phyloP scores from a whole-genome alignment of 2,329 filamentous ascomycete genomes.

The Acephala macrosclerotiorum region DNA sequence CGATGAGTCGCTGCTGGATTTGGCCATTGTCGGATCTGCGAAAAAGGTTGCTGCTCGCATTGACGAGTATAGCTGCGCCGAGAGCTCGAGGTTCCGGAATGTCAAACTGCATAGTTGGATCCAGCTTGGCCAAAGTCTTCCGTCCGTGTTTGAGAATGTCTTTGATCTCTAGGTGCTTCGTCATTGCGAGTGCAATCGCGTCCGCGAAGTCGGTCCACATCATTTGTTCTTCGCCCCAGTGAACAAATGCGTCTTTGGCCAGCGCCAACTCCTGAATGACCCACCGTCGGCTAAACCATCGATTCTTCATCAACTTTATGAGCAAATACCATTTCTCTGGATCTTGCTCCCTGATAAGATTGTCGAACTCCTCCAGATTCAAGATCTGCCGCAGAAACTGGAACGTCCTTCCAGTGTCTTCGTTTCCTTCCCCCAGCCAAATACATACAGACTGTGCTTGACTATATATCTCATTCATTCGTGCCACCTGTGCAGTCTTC shows the following conservation, averaged over 20 bases:
- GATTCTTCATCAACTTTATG: conserved; percentile 11
- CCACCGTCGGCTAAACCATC: conserved; percentile 50
- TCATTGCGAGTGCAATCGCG: conserved; percentile 29
- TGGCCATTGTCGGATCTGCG: conserved; percentile 21
- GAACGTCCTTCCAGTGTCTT: background rate
- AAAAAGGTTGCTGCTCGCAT: conserved; percentile 29
- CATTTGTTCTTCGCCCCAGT: conserved; percentile 46
- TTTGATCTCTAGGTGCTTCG: background rate
- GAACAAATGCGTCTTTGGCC: conserved; percentile 43
- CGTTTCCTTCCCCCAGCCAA: conserved; percentile 20
- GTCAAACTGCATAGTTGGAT: too few species aligned
- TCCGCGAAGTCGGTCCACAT: conserved; percentile 47
- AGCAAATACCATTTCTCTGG: conserved; percentile 36
- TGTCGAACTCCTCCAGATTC: conserved; percentile 8
- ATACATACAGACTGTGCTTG: conserved; percentile 21
- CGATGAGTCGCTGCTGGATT: conserved; percentile 24
- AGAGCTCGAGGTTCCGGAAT: background rate
- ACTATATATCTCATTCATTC: conserved; percentile 26
- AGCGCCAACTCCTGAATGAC: conserved; percentile 52
- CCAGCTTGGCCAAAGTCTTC: background rate
- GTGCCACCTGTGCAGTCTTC: conserved; percentile 21
- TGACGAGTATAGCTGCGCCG: conserved; percentile 31
- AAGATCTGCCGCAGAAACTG: conserved; percentile 15
- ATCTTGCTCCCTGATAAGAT: conserved; percentile 43
- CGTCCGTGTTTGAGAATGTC: background rate